Base-by-base conservation (phyloP, 2,329 filamentous ascomycete genomes). In the Mycosphaerella arachidis region DNA sequence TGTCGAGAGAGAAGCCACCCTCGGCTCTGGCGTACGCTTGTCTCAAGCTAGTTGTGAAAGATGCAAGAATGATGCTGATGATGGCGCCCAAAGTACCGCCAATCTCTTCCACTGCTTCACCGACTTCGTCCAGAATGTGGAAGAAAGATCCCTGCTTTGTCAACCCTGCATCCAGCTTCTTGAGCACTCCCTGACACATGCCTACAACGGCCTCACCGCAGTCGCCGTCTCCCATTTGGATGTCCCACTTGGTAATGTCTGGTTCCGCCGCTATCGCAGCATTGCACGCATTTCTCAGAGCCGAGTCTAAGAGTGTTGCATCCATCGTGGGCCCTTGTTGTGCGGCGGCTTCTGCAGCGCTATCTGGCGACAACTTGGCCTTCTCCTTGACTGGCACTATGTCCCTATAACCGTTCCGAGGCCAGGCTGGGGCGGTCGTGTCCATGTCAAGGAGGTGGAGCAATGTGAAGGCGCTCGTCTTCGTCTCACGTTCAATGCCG, bases 191-290 rank as follows among this genome's bases (percentile, higher is more conserved):
- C 35, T 70, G 70, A 61, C 72, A 74, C 71, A 75, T 74, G 20
- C 67, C 67, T 20, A 67, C 73, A 1, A 80, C 77, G 29, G 78
- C 78, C 68, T 88, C 84, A 40, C 86, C 86, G 68, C 85, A 88
- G 73, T 88, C 85, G 10, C 85, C 85, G 66, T 87, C 86, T 37
- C 84, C 85, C 79, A 87, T 84, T 51, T 84, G 71, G 4, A 81
- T 85, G 70, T 87, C 84, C 80, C 82, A 87, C 61, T 76, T 81
- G 0, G 86, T 88, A 48, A 88, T 74, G 59, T 86, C 82, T 0
- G 84, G 84, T 70, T 88, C 85, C 3, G 85, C 84, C 8, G 75
- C 75, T 50, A 87, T 76, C 2, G 85, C 78, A 1, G 76, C 75
- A 16, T 74, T 71, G 68, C 78, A 80, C 29, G 77, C 79, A 57